Percentiles rank a stretch among this genome's conserved stretches.
These are phyloP conservation scores for Pulveroboletus sp. DNA, from an alignment of 768 basidiomycete species.

Conservation along the genomic window DNA sequence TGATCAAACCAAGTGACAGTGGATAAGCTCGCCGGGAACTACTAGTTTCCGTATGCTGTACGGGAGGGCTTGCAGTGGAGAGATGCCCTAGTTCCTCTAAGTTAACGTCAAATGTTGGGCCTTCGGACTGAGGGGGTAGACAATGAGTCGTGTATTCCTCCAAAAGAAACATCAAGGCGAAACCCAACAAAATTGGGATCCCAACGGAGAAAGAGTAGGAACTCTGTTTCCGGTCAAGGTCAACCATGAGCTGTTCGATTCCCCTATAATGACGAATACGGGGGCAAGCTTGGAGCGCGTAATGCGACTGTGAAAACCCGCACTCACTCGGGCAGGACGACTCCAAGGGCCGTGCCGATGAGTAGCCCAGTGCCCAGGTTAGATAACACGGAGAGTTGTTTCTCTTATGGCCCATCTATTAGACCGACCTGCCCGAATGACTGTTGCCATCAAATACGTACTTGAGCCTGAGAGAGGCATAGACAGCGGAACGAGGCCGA, in stretches of 20 bases:
- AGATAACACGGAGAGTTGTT: slow-evolving; percentile 45
- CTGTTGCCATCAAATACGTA: slow-evolving; percentile 27
- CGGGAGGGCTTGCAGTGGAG: slow-evolving; percentile 13
- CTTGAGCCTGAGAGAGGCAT: slow-evolving; percentile 73
- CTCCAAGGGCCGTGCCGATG: slow-evolving; percentile 84
- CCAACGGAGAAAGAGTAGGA: slow-evolving; percentile 57
- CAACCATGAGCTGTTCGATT: slow-evolving; percentile 55
- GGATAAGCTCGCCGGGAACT: slow-evolving; percentile 52
- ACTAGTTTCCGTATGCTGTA: slow-evolving; percentile 9
- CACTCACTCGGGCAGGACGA: slow-evolving; percentile 92
- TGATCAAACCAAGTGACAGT: slow-evolving; percentile 79
- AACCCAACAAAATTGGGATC: slow-evolving; percentile 61
- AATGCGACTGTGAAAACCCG: background rate
- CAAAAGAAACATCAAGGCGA: slow-evolving; percentile 54
- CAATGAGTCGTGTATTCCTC: slow-evolving; percentile 52
- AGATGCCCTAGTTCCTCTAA: slow-evolving; percentile 54
- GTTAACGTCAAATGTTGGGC: slow-evolving; percentile 54
- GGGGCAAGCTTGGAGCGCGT: background rate
- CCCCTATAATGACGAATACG: slow-evolving; percentile 47
- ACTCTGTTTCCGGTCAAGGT: slow-evolving; percentile 30
- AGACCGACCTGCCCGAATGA: background rate
- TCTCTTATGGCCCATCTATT: slow-evolving; percentile 39
- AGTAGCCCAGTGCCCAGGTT: slow-evolving; percentile 80
- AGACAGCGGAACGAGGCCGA: slow-evolving; percentile 74
- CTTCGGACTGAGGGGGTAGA: slow-evolving; percentile 15